phyloP scores from a whole-genome alignment of 139 green algal species.

The Micractinium conductrix region DNA sequence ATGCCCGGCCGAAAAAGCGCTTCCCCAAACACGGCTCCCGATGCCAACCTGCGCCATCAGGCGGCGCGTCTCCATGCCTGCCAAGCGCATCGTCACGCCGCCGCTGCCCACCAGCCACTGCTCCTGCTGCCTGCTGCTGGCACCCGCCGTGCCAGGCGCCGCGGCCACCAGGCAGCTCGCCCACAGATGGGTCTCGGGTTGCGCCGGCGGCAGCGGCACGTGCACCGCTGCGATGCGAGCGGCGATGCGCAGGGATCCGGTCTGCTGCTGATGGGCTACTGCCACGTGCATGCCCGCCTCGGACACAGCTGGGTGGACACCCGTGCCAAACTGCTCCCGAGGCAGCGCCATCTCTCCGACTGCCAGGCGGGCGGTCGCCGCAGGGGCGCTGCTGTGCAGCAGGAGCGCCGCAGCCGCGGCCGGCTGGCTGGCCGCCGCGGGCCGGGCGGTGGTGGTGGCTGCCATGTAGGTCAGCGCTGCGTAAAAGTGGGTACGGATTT shows the following conservation, averaged over 20 bases:
- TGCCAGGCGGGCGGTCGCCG: slow-evolving; percentile 5
- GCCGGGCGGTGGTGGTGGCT: background rate
- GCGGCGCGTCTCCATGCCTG: slow-evolving; percentile 30
- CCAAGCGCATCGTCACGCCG: slow-evolving; percentile 19
- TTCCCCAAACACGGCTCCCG: background rate
- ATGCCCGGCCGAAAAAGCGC: background rate
- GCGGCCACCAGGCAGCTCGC: slow-evolving; percentile 6
- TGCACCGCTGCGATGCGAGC: slow-evolving; percentile 20
- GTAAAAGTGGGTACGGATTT: slow-evolving; percentile 38
- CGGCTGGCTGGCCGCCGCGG: background rate
- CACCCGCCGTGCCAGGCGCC: no score
- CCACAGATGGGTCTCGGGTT: background rate
- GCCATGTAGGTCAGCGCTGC: background rate
- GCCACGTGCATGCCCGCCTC: slow-evolving; percentile 50
- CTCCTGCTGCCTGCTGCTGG: slow-evolving; percentile 4
- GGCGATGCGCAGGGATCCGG: slow-evolving; percentile 27
- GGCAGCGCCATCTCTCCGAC: background rate
- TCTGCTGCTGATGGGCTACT: slow-evolving; percentile 16
- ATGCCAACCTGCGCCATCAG: slow-evolving; percentile 37
- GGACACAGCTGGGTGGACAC: slow-evolving; percentile 45
- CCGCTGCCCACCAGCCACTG: slow-evolving; percentile 19
- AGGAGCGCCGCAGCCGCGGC: background rate
- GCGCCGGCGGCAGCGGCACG: background rate
- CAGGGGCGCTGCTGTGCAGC: background rate
- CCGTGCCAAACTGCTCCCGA: slow-evolving; percentile 27